Percentiles rank a stretch among this genome's conserved stretches.
Conservation (phyloP, 1,139 yeast species). For the Diutina scorzettiae region DNA sequence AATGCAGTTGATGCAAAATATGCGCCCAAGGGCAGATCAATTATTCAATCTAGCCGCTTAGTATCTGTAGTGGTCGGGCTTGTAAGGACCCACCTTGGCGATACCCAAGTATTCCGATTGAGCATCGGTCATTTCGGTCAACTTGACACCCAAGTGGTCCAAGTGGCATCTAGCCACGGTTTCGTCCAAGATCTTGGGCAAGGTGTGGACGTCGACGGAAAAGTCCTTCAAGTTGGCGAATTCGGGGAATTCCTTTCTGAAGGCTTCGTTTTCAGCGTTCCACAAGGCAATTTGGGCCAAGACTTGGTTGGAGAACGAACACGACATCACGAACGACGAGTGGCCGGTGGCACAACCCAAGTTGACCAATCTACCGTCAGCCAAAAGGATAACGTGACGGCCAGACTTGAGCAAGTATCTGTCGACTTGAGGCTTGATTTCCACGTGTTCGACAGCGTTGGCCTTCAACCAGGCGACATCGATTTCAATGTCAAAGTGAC, state of each 20-base stretch:
- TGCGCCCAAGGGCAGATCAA: slow-evolving; percentile 9
- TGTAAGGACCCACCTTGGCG: slow-evolving; percentile 93
- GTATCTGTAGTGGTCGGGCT: slow-evolving; percentile 98
- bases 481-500: slow-evolving; percentile 98
- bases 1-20: slow-evolving; percentile 41
- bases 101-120: slow-evolving; percentile 96
- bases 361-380: slow-evolving; percentile 99
- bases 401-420: slow-evolving; percentile 87
- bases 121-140: slow-evolving; percentile 61
- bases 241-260: slow-evolving; percentile 78
- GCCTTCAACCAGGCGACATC: slow-evolving; percentile 98
- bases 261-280: slow-evolving; percentile 76
- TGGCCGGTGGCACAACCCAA: slow-evolving; percentile 99
- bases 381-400: slow-evolving; percentile 90
- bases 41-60: slow-evolving; percentile 23
- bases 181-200: slow-evolving; percentile 98
- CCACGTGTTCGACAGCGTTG: slow-evolving; percentile 79
- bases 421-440: slow-evolving; percentile 99
- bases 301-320: slow-evolving; percentile 99
- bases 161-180: slow-evolving; percentile 97
- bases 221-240: slow-evolving; percentile 90
- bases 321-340: slow-evolving; percentile 98
- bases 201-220: slow-evolving; percentile 85
- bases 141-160: slow-evolving; percentile 86
- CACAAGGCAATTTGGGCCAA: slow-evolving; percentile 97